Evolutionary conservation across 2,329 filamentous ascomycete species (phyloP), one percentile per base, ranked within the genome.

Genomic region (Trichoderma koningiopsis): DNA sequence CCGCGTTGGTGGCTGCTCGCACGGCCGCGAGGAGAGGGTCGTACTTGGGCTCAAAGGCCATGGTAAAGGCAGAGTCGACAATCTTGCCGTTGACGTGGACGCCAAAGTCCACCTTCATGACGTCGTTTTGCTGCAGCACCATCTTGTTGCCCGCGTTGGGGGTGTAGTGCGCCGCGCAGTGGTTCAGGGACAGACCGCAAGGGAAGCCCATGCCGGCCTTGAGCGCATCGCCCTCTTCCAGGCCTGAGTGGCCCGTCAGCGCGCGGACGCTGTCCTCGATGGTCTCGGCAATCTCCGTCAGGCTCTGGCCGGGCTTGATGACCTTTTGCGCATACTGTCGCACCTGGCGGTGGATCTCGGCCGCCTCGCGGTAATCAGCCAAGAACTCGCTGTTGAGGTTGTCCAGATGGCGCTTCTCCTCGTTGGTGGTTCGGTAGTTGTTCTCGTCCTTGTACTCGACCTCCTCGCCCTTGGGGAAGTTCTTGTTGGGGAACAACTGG

Each of bases 281-380:
- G n/a, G 90, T 91, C 77, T 95, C 90, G 10, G 92, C 92, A 73
- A 96, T 95, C 79, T 94, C 90, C 3, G 90, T 93, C 77, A 97
- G 81, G 7, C 86, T 88, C 85, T 93, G 90, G 59, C 93, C 93
- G 0, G 93, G 93, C 83, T 91, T 91, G 77, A 96, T 92, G 76
- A 86, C 90, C 78, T 90, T 90, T 80, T 93, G 90, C 4, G 92
- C 92, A 86, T 92, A 94, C 79, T 93, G 90, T 62, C 93, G 90
- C 69, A 96, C 93, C 78, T 96, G 92, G 68, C 93, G 89, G 79
- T 97, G 93, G n/a, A 93, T 88, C 81, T 96, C 93, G n/a, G 93
- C 92, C 58, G 89, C 93, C 75, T 94, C 88, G 71, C 93, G 90
- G 79, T 94, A 96, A 76, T 96, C 93, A 71, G 86, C 84, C 64